A percentile compares a stretch with the other conserved stretches of the same genome.
phyloP scores from a whole-genome alignment of 75 land plant species.

The Larix kaempferi region DNA sequence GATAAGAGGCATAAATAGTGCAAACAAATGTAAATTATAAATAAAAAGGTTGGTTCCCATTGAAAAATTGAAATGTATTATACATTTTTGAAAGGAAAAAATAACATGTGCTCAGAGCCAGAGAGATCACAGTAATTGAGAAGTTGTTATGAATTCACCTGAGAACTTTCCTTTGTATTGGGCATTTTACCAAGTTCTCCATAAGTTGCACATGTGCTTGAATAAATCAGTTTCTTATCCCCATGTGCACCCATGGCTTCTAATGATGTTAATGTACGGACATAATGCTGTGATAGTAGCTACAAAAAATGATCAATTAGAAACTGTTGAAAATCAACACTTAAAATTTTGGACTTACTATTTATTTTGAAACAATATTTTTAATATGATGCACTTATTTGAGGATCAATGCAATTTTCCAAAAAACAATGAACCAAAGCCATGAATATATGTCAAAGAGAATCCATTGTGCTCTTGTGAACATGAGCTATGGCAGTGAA shows the following conservation, averaged over 20 bases:
- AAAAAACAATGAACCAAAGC: neutral
- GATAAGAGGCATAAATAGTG: no score
- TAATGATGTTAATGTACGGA: conserved; percentile 62
- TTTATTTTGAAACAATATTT: neutral
- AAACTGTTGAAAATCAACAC: neutral
- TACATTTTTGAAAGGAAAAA: neutral
- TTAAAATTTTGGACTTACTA: no score
- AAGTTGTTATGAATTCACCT: conserved; percentile 31
- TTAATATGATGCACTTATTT: neutral
- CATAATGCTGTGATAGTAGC: conserved; percentile 85
- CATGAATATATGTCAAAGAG: conserved; percentile 54
- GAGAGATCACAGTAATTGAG: neutral
- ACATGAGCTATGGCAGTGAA: conserved; percentile 91
- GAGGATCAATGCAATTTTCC: neutral
- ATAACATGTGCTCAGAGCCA: neutral
- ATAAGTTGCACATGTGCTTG: conserved; percentile 90
- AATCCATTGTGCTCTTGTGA: conserved; percentile 85
- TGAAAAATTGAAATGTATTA: neutral
- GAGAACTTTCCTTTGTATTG: conserved; percentile 78
- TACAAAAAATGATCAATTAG: conserved; percentile 3
- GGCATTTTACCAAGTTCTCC: conserved; percentile 91
- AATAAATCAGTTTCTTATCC: conserved; percentile 74
- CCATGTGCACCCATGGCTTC: conserved; percentile 72
- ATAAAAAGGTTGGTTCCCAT: neutral
- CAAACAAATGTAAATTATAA: neutral